Conservation (phyloP, 805 yeast genomes). For the Yarrowia deformans region DNA sequence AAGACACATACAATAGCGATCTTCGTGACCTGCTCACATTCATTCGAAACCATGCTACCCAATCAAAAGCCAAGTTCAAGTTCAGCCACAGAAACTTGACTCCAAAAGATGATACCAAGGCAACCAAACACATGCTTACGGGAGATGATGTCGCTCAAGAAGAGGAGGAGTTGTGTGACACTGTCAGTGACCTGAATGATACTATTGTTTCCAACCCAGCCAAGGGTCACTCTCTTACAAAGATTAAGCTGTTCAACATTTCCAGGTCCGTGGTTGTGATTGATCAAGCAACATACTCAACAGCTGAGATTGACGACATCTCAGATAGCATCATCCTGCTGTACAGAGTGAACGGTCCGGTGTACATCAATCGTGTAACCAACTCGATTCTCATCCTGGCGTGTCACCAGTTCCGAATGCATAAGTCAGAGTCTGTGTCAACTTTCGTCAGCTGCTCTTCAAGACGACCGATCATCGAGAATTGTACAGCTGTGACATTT, state of each 20-base stretch:
- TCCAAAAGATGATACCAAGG: background rate
- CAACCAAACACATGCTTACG: background rate
- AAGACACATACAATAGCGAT: constrained; percentile 35
- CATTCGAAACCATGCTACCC: constrained; percentile 1
- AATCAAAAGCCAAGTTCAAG: constrained; percentile 27
- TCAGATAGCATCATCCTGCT: constrained; percentile 7
- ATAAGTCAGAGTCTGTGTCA: constrained; percentile 7
- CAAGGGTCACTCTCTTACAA: background rate
- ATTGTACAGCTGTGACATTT: constrained; percentile 11
- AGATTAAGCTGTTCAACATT: constrained; percentile 6
- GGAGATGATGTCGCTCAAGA: background rate
- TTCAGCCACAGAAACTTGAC: constrained; percentile 23
- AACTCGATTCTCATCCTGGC: constrained; percentile 15
- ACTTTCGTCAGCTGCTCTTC: constrained; percentile 23
- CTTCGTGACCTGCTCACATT: background rate
- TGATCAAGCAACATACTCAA: constrained; percentile 22
- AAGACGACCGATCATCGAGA: constrained; percentile 26
- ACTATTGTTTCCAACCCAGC: background rate
- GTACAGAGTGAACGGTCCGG: constrained; percentile 19
- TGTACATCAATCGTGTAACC: constrained; percentile 14
- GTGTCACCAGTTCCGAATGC: constrained; percentile 39
- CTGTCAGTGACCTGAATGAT: background rate
- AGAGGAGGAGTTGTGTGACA: background rate
- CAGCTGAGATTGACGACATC: constrained; percentile 24
- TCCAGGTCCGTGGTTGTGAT: constrained; percentile 1